Evolutionary conservation across 2,329 filamentous ascomycete species (phyloP).

Genomic region (Teratosphaeria nubilosa): DNA sequence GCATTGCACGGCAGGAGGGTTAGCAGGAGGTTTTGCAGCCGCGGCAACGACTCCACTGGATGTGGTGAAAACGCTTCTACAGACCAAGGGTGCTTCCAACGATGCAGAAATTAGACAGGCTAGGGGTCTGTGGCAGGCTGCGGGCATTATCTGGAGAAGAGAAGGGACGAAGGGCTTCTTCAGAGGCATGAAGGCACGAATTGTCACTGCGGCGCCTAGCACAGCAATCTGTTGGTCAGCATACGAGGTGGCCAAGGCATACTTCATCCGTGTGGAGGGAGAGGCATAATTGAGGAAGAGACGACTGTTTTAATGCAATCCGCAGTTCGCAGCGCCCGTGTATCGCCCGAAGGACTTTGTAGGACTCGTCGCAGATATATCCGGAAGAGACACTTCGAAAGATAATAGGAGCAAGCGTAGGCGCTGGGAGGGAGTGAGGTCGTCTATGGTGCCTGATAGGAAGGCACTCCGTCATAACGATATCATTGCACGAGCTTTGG

Average conservation of each 20-base stretch:
- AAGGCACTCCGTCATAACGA: background rate
- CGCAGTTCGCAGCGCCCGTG: background rate
- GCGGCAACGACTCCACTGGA: constrained; percentile 93
- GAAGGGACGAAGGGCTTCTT: constrained; percentile 85
- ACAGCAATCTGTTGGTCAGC: constrained; percentile 98
- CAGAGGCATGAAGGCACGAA: constrained; percentile 79
- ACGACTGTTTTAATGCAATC: background rate
- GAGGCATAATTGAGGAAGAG: constrained; percentile 6
- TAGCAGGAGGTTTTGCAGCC: constrained; percentile 87
- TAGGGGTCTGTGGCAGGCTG: constrained; percentile 70
- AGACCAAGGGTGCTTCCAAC: constrained; percentile 75
- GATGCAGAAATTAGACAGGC: constrained; percentile 77
- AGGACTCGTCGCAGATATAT: background rate
- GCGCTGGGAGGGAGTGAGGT: background rate
- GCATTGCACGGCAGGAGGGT: constrained; percentile 82
- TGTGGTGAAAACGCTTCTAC: constrained; percentile 94
- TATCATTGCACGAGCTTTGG: background rate
- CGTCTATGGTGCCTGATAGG: background rate
- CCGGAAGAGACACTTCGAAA: background rate
- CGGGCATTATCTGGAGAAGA: constrained; percentile 67
- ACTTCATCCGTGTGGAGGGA: constrained; percentile 43
- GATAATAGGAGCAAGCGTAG: background rate
- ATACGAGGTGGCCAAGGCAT: constrained; percentile 59
- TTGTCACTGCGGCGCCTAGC: constrained; percentile 95
- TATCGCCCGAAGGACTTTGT: background rate